Conservation (phyloP, 805 yeast species). For the Kodamaea kakaduensis region DNA sequence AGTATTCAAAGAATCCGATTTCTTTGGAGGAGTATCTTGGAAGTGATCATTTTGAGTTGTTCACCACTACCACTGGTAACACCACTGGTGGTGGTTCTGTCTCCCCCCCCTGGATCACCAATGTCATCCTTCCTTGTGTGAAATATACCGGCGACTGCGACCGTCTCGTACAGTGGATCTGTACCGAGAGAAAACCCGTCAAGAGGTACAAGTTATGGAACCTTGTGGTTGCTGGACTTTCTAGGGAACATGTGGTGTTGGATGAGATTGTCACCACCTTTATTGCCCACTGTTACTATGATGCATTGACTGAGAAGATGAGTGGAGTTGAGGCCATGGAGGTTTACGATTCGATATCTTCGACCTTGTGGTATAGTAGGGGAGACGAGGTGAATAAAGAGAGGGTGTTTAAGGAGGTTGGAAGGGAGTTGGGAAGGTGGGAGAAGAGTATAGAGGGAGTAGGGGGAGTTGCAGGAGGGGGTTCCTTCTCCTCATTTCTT, state of each 20-base stretch:
- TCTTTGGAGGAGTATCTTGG: constrained; percentile 1
- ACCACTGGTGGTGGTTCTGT: no score
- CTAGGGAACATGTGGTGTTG: neutral
- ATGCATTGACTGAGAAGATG: constrained; percentile 3
- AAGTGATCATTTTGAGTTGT: constrained; percentile 3
- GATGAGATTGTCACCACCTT: constrained; percentile 1
- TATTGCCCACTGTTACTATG: constrained; percentile 6
- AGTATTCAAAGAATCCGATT: neutral
- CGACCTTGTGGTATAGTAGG: constrained; percentile 15
- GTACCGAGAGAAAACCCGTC: neutral
- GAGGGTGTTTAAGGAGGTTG: constrained; percentile 19
- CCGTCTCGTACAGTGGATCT: constrained; percentile 6
- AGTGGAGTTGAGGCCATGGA: constrained; percentile 20
- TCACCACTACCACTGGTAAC: neutral
- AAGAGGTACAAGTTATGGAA: constrained; percentile 6
- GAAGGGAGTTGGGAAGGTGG: constrained; percentile 11
- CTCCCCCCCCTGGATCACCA: constrained; percentile 6
- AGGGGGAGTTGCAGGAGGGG: no score
- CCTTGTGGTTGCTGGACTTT: constrained; percentile 4
- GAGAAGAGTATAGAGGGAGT: no score
- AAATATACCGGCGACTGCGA: constrained; percentile 3
- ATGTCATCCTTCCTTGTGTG: constrained; percentile 5
- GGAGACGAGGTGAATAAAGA: constrained; percentile 1
- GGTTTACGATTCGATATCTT: constrained; percentile 27
- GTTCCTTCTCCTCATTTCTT: no score